Evolutionary conservation across 495 filamentous ascomycete species (phyloP).

Genomic region (Penicillium coprophilum): DNA sequence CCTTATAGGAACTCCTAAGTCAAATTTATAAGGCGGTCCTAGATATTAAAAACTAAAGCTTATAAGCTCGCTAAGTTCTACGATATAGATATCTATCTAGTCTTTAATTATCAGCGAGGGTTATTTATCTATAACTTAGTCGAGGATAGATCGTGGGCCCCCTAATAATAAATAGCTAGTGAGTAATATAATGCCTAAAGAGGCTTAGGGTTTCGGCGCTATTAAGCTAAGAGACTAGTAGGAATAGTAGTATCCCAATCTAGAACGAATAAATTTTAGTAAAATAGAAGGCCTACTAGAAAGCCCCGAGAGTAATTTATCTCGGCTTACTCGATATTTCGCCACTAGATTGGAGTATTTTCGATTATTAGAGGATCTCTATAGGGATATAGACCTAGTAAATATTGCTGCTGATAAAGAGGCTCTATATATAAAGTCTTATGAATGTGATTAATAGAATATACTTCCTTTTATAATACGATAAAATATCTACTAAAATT

Average conservation of each 20-base stretch:
- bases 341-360: neutral
- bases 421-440: no score
- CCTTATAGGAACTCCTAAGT: neutral
- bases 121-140: neutral
- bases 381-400: no score
- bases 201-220: no score
- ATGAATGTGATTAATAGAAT: no score
- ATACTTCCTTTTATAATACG: no score
- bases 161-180: neutral
- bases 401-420: no score
- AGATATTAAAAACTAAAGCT: neutral
- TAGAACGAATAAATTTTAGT: neutral
- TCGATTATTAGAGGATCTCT: slow-evolving; percentile 2
- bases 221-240: no score
- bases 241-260: neutral
- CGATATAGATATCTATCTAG: neutral
- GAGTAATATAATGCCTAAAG: no score
- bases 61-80: neutral
- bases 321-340: neutral
- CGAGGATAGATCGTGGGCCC: neutral
- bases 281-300: neutral
- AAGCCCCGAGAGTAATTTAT: neutral
- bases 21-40: neutral
- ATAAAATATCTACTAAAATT: no score
- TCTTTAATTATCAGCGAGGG: neutral